Evolutionary conservation across 192 early-diverging fungal species (phyloP), one percentile per base, ranked within the genome.

Genomic region (Coemansia sp.): DNA sequence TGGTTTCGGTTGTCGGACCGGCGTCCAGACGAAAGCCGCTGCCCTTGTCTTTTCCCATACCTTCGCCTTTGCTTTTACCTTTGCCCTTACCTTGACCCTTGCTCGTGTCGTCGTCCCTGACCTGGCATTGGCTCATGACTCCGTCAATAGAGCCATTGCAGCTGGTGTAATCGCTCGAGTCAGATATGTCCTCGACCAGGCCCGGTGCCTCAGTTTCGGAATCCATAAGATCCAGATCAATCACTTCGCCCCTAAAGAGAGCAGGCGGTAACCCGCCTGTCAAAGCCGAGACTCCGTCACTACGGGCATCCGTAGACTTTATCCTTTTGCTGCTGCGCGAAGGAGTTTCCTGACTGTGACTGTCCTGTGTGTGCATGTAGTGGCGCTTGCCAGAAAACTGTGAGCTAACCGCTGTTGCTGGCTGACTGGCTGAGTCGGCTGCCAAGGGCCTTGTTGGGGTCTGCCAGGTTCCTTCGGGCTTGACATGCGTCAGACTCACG

Each of bases 161-260:
- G 42, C 42, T 45, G 42, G 12, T 45, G 17, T 8, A 45, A 3
- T 45, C 42, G 42, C 7, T 12, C 10, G 7, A 3, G 11, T 12
- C 42, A 3, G 42, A 45, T 8, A 3, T 12, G 12, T 45, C 42
- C 7, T 45, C 42, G 12, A 45, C 14, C 12, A 45, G 17, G 42
- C 12, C 42, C 10, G 42, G 42, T 16, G 42, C 14, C 12, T 45
- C 42, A 45, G 14, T 16, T 16, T 56, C 55, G 1, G 55, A 56
- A 11, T 56, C 55, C 5, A 56, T 12, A 16, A 32, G 29, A 56
- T 56, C 55, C 28, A 56, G 12, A 30, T 56, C 55, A 32, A 56
- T 56, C 6, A 56, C 18, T 30, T 56, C 29, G 11, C 55, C 42
- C 1, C 17, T 1, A 12, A 45, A 45, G 12, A 45, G 14, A 16